A percentile compares a stretch with the other conserved stretches of the same genome.
Evolutionary conservation across 179 eudicot species (phyloP).

Genomic region (Silene coronaria): DNA sequence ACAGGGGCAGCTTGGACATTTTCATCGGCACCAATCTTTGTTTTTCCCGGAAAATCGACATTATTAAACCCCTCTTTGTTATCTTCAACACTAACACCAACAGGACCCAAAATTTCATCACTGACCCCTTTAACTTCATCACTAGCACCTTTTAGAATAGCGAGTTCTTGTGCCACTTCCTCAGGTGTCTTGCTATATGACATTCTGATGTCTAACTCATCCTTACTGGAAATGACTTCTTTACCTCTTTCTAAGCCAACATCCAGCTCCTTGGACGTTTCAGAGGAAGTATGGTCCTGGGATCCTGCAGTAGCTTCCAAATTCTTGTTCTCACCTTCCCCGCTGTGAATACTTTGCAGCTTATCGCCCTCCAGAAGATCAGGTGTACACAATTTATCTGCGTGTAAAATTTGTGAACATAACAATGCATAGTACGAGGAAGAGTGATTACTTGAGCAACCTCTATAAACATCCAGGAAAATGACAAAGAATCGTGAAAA

Average conservation of each 20-base stretch:
- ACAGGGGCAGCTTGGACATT: slow-evolving; percentile 15
- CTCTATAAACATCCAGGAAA: not conserved
- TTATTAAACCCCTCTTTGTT: not conserved
- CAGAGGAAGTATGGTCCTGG: slow-evolving; percentile 19
- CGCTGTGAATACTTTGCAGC: not conserved
- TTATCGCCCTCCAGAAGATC: slow-evolving; percentile 12
- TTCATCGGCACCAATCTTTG: slow-evolving; percentile 12
- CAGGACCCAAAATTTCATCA: slow-evolving; percentile 17
- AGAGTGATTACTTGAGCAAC: not conserved
- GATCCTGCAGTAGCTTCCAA: slow-evolving; percentile 15
- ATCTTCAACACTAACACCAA: slow-evolving; percentile 15
- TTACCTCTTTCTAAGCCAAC: slow-evolving; percentile 16
- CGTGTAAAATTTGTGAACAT: not conserved
- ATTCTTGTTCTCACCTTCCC: slow-evolving; percentile 17
- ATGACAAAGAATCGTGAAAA: not conserved
- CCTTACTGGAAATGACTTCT: slow-evolving; percentile 14
- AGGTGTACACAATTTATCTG: slow-evolving; percentile 22
- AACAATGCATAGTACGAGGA: not conserved
- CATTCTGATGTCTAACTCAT: slow-evolving; percentile 1
- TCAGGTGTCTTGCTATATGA: slow-evolving; percentile 16
- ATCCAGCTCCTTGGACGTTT: slow-evolving; percentile 9
- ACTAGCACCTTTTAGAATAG: slow-evolving; percentile 9
- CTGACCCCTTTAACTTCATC: not conserved
- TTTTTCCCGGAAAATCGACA: not conserved
- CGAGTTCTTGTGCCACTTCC: slow-evolving; percentile 23